phyloP scores from a whole-genome alignment of 768 basidiomycete species.

The Suillus paluster region DNA sequence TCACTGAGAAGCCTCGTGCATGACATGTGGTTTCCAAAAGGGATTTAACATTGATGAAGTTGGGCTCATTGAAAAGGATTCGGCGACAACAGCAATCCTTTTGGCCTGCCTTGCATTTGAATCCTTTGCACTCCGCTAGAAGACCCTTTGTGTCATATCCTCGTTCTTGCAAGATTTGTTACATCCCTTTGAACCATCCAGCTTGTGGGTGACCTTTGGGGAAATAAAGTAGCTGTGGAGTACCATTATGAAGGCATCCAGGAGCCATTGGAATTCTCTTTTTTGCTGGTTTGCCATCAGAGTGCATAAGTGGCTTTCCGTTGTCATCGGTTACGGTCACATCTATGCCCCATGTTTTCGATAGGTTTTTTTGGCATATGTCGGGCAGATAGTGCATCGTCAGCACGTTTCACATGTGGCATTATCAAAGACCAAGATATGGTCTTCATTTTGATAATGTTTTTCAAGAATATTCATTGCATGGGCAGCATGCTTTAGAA shows the following conservation, averaged over 20 bases:
- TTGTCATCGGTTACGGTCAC: too few species aligned
- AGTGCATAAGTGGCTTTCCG: slow-evolving; percentile 8
- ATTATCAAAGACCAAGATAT: slow-evolving; percentile 31
- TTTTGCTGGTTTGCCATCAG: slow-evolving; percentile 13
- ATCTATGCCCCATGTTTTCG: slow-evolving; percentile 17
- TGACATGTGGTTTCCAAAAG: slow-evolving; percentile 34
- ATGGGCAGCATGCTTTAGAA: slow-evolving; percentile 29
- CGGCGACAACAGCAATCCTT: slow-evolving; percentile 38
- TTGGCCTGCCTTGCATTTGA: too few species aligned
- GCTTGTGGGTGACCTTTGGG: slow-evolving; percentile 11
- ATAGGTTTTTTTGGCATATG: slow-evolving; percentile 25
- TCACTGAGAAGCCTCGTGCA: slow-evolving; percentile 28
- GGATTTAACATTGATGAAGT: slow-evolving; percentile 43
- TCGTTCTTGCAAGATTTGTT: too few species aligned
- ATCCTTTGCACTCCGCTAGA: too few species aligned
- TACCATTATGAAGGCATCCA: background rate
- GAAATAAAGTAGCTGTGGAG: slow-evolving; percentile 6
- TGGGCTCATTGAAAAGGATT: slow-evolving; percentile 44
- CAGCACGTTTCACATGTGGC: slow-evolving; percentile 23
- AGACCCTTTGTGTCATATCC: too few species aligned
- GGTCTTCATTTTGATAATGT: slow-evolving; percentile 35
- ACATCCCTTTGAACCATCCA: slow-evolving; percentile 4
- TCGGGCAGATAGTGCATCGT: slow-evolving; percentile 21
- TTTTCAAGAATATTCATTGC: slow-evolving; percentile 31
- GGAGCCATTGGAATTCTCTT: slow-evolving; percentile 8